Evolutionary conservation across 768 basidiomycete species (phyloP).

Genomic region (Sarcodon sp.): DNA sequence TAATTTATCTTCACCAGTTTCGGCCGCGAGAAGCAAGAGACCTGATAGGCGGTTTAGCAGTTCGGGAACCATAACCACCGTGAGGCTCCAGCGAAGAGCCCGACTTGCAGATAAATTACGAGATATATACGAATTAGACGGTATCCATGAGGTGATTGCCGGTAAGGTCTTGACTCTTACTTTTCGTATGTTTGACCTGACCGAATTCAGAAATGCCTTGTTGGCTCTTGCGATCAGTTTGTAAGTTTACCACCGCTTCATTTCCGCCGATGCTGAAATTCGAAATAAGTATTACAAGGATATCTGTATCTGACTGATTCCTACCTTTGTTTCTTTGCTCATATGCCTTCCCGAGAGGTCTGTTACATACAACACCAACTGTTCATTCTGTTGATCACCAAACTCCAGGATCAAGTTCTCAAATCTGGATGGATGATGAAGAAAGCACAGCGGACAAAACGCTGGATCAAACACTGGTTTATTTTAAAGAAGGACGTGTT

Average conservation of each 20-base stretch:
- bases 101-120: slow-evolving; percentile 79
- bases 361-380: slow-evolving; percentile 3
- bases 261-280: slow-evolving; percentile 1
- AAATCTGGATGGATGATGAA: slow-evolving; percentile 89
- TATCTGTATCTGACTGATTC: slow-evolving; percentile 95
- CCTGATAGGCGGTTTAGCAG: not conserved
- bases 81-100: slow-evolving; percentile 52
- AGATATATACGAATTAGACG: slow-evolving; percentile 76
- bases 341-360: slow-evolving; percentile 85
- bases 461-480: slow-evolving; percentile 95
- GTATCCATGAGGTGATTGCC: slow-evolving; percentile 75
- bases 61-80: slow-evolving; percentile 56
- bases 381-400: slow-evolving; percentile 3
- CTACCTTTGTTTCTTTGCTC: slow-evolving; percentile 93
- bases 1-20: not conserved
- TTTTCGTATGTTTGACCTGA: not conserved
- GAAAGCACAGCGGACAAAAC: slow-evolving; percentile 78
- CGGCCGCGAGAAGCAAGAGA: not conserved
- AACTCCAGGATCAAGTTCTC: slow-evolving; percentile 68
- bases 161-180: slow-evolving; percentile 31
- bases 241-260: slow-evolving; percentile 35
- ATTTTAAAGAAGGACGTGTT: slow-evolving; percentile 91
- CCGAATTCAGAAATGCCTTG: slow-evolving; percentile 70
- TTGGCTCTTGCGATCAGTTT: slow-evolving; percentile 81
- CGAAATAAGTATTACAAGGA: slow-evolving; percentile 70